Evolutionary conservation across 129 eudicot genomes (phyloP).

Genomic region (Solidago caesia): DNA sequence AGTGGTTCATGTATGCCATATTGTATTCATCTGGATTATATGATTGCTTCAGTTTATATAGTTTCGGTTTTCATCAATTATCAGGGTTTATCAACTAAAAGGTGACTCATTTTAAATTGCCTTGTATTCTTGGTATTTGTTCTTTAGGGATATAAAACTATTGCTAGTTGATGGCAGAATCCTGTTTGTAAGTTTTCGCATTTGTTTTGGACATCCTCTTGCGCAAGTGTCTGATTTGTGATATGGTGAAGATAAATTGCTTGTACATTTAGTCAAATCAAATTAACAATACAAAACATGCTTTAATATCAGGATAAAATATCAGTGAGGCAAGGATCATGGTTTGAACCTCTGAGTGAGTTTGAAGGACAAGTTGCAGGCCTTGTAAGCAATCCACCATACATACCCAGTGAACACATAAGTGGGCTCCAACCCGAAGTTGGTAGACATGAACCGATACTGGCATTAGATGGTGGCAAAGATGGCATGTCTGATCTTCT

Average conservation of each 20-base stretch:
- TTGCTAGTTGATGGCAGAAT: too few relatives aligned
- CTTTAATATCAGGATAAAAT: conserved; percentile 54
- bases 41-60: not conserved
- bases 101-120: too few relatives aligned
- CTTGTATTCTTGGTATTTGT: too few relatives aligned
- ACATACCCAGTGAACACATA: conserved; percentile 76
- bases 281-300: not conserved
- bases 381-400: conserved; percentile 94
- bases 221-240: not conserved
- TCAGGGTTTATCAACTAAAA: too few relatives aligned
- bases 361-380: conserved; percentile 68
- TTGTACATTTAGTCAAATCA: not conserved
- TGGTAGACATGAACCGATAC: conserved; percentile 74
- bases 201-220: too few relatives aligned
- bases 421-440: conserved; percentile 84
- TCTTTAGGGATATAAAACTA: too few relatives aligned
- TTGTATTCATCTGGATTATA: not conserved
- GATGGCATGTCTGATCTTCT: conserved; percentile 70
- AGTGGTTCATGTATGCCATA: too few relatives aligned
- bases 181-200: too few relatives aligned
- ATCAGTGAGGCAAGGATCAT: conserved; percentile 66
- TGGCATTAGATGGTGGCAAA: conserved; percentile 92
- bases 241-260: not conserved
- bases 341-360: conserved; percentile 78
- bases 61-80: too few relatives aligned